A percentile compares a stretch with the other conserved stretches of the same genome.
phyloP scores from a whole-genome alignment of 352 stramenopile genomes.

The Ochromonadaceae sp. region DNA sequence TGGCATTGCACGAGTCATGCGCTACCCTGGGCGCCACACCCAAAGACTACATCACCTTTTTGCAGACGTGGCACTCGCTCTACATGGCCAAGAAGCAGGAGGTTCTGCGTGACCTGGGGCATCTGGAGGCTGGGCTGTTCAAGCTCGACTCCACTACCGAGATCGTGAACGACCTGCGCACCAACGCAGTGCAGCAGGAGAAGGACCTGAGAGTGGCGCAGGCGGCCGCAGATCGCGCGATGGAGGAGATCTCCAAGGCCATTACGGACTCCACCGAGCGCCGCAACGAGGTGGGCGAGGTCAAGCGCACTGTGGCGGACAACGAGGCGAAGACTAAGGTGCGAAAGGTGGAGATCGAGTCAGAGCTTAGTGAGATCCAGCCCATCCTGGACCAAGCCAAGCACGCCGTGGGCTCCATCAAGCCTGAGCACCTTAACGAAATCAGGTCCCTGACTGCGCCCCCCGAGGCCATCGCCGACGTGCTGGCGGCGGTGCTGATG shows the following conservation, averaged over 20 bases:
- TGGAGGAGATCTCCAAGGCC: slow-evolving; percentile 84
- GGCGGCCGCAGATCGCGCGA: slow-evolving; percentile 64
- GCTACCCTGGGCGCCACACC: slow-evolving; percentile 17
- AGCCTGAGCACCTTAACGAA: slow-evolving; percentile 85
- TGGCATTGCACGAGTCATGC: slow-evolving; percentile 30
- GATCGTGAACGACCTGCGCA: slow-evolving; percentile 72
- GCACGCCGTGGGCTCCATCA: slow-evolving; percentile 68
- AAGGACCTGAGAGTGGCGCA: slow-evolving; percentile 65
- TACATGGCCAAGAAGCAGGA: slow-evolving; percentile 57
- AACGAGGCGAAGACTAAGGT: slow-evolving; percentile 65
- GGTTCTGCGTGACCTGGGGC: slow-evolving; percentile 58
- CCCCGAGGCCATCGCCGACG: slow-evolving; percentile 78
- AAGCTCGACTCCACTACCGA: slow-evolving; percentile 72
- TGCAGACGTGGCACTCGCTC: slow-evolving; percentile 53
- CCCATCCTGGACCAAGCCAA: slow-evolving; percentile 74
- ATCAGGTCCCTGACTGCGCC: slow-evolving; percentile 85
- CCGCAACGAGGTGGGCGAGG: slow-evolving; percentile 65
- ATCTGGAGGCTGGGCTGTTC: slow-evolving; percentile 64
- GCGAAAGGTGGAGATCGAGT: slow-evolving; percentile 74
- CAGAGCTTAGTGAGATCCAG: slow-evolving; percentile 70
- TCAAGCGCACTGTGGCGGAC: slow-evolving; percentile 68
- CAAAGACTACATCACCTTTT: slow-evolving; percentile 42
- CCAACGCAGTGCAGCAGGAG: slow-evolving; percentile 65
- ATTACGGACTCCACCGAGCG: slow-evolving; percentile 65
- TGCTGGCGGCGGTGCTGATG: slow-evolving; percentile 82